phyloP scores from a whole-genome alignment of 129 eudicot genomes.

The Flaveria bidentis region DNA sequence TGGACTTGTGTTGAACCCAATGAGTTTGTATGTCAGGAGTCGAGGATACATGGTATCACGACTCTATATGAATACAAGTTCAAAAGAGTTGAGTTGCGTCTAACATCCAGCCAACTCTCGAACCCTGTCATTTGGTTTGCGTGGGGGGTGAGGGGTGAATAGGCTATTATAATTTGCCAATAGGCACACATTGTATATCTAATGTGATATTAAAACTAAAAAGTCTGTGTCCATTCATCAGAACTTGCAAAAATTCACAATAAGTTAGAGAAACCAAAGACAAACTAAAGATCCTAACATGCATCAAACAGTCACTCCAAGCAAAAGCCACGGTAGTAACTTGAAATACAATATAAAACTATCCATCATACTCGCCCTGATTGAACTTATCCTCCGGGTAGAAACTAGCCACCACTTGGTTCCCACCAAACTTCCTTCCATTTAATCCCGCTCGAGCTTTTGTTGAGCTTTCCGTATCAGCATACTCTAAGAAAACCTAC shows the following conservation, averaged over 20 bases:
- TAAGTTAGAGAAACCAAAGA: neutral
- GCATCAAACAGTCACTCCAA: neutral
- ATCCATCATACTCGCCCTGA: constrained; percentile 78
- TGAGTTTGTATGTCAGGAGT: too few relatives aligned
- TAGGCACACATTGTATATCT: too few relatives aligned
- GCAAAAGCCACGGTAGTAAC: neutral
- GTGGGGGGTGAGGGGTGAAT: too few relatives aligned
- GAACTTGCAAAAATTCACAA: neutral
- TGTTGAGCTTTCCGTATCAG: constrained; percentile 62
- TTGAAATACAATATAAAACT: constrained; percentile 25
- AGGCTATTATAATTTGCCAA: too few relatives aligned
- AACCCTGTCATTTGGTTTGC: too few relatives aligned
- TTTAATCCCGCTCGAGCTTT: constrained; percentile 76
- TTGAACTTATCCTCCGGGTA: constrained; percentile 79
- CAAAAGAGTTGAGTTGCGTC: too few relatives aligned
- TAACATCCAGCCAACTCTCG: too few relatives aligned
- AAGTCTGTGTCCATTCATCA: too few relatives aligned
- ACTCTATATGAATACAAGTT: too few relatives aligned
- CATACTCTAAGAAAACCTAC: constrained; percentile 88
- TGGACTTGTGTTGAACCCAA: too few relatives aligned
- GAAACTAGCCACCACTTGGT: constrained; percentile 81
- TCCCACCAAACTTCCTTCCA: constrained; percentile 92
- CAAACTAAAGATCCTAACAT: neutral
- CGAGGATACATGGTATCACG: too few relatives aligned
- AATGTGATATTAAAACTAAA: too few relatives aligned